Conservation (phyloP, 2,329 filamentous ascomycete species). For the Colletotrichum cereale region DNA sequence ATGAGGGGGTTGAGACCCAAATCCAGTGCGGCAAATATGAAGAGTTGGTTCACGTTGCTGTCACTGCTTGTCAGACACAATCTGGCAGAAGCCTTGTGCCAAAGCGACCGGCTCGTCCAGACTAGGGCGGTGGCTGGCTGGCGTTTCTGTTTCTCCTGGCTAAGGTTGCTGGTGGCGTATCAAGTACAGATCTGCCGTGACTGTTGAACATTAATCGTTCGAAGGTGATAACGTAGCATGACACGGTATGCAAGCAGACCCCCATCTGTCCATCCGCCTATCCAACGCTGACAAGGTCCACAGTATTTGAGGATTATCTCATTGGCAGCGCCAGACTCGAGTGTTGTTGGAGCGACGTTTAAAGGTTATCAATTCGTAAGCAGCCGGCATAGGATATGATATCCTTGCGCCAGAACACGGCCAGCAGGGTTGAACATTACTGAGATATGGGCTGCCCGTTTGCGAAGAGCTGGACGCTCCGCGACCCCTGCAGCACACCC, state of each 20-base stretch:
- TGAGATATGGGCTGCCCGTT: not conserved
- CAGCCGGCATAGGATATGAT: not conserved
- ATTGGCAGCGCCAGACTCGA: not conserved
- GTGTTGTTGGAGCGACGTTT: not conserved
- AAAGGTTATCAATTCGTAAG: not conserved
- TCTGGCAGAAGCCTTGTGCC: constrained; percentile 22
- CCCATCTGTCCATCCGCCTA: not conserved
- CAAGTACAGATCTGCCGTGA: not conserved
- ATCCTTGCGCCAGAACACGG: not conserved
- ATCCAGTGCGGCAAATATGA: not conserved
- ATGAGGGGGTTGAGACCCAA: not conserved
- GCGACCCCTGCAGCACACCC: constrained; percentile 21
- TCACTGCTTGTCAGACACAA: not conserved
- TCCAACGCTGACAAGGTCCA: not conserved
- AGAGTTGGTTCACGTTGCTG: not conserved
- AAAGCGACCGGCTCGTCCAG: constrained; percentile 1
- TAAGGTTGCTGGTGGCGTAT: not conserved
- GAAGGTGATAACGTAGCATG: not conserved
- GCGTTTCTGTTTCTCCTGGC: not conserved
- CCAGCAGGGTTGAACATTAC: not conserved
- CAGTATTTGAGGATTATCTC: not conserved
- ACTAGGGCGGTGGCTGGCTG: not conserved
- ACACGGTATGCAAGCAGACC: not conserved
- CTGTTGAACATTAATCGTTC: not conserved
- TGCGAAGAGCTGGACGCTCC: not conserved